phyloP scores from a whole-genome alignment of 805 yeast species.

The Metschnikowia colocasiae region DNA sequence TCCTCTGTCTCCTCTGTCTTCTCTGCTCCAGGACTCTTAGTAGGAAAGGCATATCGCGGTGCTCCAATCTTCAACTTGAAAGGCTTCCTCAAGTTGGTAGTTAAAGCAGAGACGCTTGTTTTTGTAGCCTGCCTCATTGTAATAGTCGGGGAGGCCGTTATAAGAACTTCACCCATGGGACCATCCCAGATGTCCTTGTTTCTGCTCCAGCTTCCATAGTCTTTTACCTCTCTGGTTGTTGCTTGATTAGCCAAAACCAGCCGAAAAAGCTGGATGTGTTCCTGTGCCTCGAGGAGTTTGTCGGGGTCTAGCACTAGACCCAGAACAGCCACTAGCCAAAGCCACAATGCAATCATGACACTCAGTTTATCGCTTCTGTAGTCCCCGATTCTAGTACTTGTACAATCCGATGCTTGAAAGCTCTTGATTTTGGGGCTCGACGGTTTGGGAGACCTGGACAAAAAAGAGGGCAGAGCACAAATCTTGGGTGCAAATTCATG shows the following conservation, averaged over 20 bases:
- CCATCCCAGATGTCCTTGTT: neutral
- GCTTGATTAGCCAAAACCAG: neutral
- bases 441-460: constrained; percentile 1
- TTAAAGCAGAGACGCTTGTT: neutral
- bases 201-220: neutral
- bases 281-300: neutral
- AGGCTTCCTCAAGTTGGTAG: neutral
- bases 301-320: constrained; percentile 3
- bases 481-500: neutral
- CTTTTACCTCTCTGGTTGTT: too few species aligned
- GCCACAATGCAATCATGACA: neutral
- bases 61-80: constrained; percentile 2
- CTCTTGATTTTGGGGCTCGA: neutral
- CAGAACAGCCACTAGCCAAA: constrained; percentile 2
- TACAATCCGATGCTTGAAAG: too few species aligned
- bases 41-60: neutral
- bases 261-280: constrained; percentile 1
- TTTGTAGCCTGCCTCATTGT: neutral
- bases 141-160: neutral
- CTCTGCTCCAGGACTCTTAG: neutral
- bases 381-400: neutral
- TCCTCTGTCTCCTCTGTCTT: too few species aligned
- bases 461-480: neutral
- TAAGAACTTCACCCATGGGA: neutral
- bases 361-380: neutral